Base-by-base conservation (phyloP, 2,329 filamentous ascomycete genomes). In the Xylaria sp. region DNA sequence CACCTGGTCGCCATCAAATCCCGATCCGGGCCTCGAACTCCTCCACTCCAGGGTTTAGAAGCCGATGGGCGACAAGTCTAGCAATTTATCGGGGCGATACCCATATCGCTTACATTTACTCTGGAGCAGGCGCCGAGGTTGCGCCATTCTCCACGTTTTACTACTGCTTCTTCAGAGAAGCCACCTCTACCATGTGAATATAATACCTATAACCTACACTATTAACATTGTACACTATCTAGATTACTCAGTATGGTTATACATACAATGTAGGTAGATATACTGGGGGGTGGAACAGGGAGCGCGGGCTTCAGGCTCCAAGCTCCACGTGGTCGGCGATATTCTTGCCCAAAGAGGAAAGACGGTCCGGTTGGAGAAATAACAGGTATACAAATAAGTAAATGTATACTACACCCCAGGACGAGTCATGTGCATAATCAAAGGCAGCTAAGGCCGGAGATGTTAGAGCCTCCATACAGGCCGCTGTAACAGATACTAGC, bases 41-140 rank as follows among this genome's bases (percentile, higher is more conserved):
- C 50, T 50, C 51, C 61, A 32, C 40, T 62, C 21, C 64, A 54
- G 60, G 65, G 65, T 40, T 63, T 13, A n/a, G 44, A 42, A 59
- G 54, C 47, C 32, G 44, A 59, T 60, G 27, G 4, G 16, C 18
- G 27, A 44, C 21, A 55, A 60, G n/a, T 23, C 44, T 29, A 35
- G 29, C 40, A 8, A n/a, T 13, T 44, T 29, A 21, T 48, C 48
- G 48, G 48, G 29, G 50, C 40, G 51, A 53, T 61, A 53, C 23
- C 37, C 54, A 60, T 59, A 51, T 47, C 32, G 21, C 32, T 51
- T 42, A 51, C 18, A 23, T 37, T 29, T 48, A 47, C 51, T 55
- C 32, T 53, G 48, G 35, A 63, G 59, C 40, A 27, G 59, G 25
- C 27, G 57, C 68, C 68, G 65, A 68, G 21, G 65, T 70, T 65